phyloP scores from a whole-genome alignment of 2,329 filamentous ascomycete genomes.

The Ophiocordyceps robertsii region DNA sequence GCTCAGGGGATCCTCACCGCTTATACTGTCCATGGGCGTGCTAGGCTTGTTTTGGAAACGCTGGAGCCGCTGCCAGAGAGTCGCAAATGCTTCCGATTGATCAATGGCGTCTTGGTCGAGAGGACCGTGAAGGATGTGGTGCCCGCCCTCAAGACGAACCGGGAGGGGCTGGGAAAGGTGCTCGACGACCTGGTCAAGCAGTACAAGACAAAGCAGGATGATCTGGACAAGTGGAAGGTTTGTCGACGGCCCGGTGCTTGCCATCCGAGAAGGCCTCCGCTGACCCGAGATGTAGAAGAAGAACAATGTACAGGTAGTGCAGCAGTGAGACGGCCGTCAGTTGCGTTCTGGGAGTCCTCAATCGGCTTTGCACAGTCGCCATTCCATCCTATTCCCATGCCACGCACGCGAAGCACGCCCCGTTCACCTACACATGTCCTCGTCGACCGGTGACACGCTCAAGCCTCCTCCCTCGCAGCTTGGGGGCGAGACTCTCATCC shows the following conservation, averaged over 20 bases:
- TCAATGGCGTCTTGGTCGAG: conserved; percentile 93
- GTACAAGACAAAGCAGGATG: conserved; percentile 87
- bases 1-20: conserved; percentile 4
- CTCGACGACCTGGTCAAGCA: conserved; percentile 91
- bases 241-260: conserved; percentile 11
- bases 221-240: conserved; percentile 98
- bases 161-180: conserved; percentile 86
- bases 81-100: conserved; percentile 96
- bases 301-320: conserved; percentile 79
- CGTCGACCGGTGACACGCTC: too few relatives aligned
- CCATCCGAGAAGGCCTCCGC: neutral
- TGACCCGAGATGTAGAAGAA: conserved; percentile 50
- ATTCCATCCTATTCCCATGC: too few relatives aligned
- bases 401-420: too few relatives aligned
- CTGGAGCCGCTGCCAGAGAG: conserved; percentile 68
- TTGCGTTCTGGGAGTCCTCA: too few relatives aligned
- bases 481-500: neutral
- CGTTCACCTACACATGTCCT: too few relatives aligned
- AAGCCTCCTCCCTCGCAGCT: too few relatives aligned
- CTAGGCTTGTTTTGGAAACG: conserved; percentile 86
- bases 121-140: conserved; percentile 86
- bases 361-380: too few relatives aligned
- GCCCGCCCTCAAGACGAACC: conserved; percentile 83
- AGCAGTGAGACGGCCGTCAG: conserved; percentile 39
- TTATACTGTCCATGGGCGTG: conserved; percentile 6